Evolutionary conservation across 208 protist genomes (phyloP).

Genomic region (Endotrypanum monterogeii): DNA sequence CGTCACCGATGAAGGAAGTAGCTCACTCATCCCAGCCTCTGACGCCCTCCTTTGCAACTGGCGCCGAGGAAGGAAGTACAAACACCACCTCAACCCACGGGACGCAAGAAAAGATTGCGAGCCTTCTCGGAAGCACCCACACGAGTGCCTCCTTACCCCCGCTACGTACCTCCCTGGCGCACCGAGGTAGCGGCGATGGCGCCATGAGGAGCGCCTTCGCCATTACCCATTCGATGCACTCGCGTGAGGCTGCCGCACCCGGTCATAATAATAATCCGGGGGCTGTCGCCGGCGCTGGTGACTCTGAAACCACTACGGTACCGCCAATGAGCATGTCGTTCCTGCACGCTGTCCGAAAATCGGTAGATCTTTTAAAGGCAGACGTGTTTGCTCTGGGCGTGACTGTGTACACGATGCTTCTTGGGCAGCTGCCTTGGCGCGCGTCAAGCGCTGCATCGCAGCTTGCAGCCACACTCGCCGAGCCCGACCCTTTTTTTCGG

Average conservation of each 20-base stretch:
- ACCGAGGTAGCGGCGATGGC: not conserved
- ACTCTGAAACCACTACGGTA: not conserved
- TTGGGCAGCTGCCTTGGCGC: slow-evolving; percentile 60
- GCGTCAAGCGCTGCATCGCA: slow-evolving; percentile 46
- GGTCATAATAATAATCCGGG: no score
- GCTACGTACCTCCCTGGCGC: not conserved
- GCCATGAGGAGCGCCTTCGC: not conserved
- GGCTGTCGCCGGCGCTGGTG: no score
- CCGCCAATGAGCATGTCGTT: slow-evolving; percentile 3
- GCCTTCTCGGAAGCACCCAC: not conserved
- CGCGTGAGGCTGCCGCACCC: not conserved
- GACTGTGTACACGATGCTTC: slow-evolving; percentile 68
- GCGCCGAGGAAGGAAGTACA: not conserved
- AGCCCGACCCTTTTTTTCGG: slow-evolving; percentile 55
- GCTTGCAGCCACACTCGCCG: slow-evolving; percentile 41
- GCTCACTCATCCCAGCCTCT: not conserved
- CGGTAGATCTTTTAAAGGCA: slow-evolving; percentile 64
- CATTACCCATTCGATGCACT: not conserved
- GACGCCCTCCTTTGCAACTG: not conserved
- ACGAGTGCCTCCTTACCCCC: not conserved
- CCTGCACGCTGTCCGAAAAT: not conserved
- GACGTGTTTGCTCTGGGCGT: slow-evolving; percentile 76
- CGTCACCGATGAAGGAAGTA: not conserved
- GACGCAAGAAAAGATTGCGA: not conserved
- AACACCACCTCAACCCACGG: not conserved